Evolutionary conservation across 129 eudicot species (phyloP).

Genomic region (Kitagawia praeruptora): DNA sequence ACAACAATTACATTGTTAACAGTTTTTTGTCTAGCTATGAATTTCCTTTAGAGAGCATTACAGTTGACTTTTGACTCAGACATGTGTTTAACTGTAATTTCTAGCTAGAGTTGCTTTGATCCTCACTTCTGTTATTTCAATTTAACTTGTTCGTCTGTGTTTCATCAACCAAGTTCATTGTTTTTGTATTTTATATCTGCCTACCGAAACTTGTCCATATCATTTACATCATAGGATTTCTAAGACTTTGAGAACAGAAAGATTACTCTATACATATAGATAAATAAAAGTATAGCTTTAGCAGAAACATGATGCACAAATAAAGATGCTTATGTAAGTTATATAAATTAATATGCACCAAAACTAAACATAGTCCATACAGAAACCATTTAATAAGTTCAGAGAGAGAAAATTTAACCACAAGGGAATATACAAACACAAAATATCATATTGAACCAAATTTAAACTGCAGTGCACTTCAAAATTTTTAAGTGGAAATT

Average conservation of each 20-base stretch:
- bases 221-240: neutral
- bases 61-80: neutral
- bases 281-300: neutral
- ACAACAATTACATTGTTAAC: neutral
- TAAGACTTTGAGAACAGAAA: neutral
- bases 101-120: neutral
- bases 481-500: too few relatives aligned
- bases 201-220: neutral
- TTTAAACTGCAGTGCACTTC: too few relatives aligned
- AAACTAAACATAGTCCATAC: neutral
- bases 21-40: neutral
- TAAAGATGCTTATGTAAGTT: neutral
- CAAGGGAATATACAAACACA: neutral
- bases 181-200: neutral
- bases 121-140: neutral
- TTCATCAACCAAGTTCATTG: neutral
- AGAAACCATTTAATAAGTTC: neutral
- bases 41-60: neutral
- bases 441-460: too few relatives aligned
- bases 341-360: neutral
- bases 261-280: neutral
- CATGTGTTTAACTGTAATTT: neutral
- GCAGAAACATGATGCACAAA: neutral
- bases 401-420: neutral
- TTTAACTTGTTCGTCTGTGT: neutral